Evolutionary conservation across 139 green algal species (phyloP).

Genomic region (Gonium pectorale): DNA sequence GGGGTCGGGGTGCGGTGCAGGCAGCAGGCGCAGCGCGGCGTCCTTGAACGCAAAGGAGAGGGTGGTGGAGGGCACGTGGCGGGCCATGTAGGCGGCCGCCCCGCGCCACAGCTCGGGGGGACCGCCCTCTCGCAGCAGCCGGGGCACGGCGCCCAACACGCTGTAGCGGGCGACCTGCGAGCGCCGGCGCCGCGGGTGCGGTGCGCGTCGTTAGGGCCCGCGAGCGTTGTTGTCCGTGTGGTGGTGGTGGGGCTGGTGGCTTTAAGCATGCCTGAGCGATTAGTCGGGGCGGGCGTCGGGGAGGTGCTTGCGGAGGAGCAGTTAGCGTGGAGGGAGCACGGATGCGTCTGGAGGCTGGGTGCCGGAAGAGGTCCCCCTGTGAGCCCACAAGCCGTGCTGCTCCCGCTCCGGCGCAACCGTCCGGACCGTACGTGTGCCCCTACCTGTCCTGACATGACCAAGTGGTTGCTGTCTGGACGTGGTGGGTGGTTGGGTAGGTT

Average conservation of each 20-base stretch:
- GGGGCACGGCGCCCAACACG: constrained; percentile 47
- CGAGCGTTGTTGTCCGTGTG: too few relatives aligned
- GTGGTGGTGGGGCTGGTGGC: too few relatives aligned
- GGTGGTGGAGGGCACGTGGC: constrained; percentile 46
- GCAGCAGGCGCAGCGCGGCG: constrained; percentile 9
- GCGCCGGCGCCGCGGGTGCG: not conserved
- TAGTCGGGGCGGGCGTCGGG: too few relatives aligned
- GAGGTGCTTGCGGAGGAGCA: too few relatives aligned
- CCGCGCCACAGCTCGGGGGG: constrained; percentile 55
- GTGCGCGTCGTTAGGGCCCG: not conserved
- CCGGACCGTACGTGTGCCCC: too few relatives aligned
- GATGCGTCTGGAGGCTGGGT: too few relatives aligned
- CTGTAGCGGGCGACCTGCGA: constrained; percentile 7
- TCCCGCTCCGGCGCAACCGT: too few relatives aligned
- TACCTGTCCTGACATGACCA: constrained; percentile 42
- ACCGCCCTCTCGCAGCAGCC: constrained; percentile 50
- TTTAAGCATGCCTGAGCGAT: too few relatives aligned
- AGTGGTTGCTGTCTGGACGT: constrained; percentile 58
- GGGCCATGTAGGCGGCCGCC: constrained; percentile 56
- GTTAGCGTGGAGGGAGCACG: too few relatives aligned
- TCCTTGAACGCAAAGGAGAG: constrained; percentile 68
- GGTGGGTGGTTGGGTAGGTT: too few relatives aligned
- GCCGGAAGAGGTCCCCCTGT: too few relatives aligned
- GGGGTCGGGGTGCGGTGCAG: not conserved
- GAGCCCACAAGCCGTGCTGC: too few relatives aligned